Conservation (phyloP, 2,329 filamentous ascomycete species). For the Chaetomium sp. region DNA sequence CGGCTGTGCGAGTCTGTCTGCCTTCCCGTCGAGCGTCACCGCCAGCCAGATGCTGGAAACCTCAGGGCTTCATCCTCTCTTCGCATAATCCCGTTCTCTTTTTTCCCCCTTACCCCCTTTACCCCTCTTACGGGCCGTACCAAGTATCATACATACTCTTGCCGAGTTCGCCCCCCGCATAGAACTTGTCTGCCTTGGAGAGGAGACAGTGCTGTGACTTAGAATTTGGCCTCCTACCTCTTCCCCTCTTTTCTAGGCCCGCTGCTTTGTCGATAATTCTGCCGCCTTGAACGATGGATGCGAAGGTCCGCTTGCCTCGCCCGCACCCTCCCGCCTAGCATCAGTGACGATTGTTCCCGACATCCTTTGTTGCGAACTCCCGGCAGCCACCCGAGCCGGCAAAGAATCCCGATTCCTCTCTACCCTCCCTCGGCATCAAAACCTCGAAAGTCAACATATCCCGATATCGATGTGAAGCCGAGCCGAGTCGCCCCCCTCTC, state of each 20-base stretch:
- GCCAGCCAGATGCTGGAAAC: conserved; percentile 15
- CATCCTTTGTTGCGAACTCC: background rate
- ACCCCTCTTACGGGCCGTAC: no score
- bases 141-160: no score
- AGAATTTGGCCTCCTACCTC: background rate
- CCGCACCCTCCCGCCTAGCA: conserved; percentile 11
- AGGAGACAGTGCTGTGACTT: background rate
- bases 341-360: background rate
- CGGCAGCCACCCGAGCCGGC: no score
- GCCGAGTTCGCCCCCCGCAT: background rate
- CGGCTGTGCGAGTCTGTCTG: conserved; percentile 12
- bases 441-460: background rate
- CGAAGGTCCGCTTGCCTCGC: conserved; percentile 18
- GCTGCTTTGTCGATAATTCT: conserved; percentile 1
- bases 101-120: no score
- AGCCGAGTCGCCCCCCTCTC: conserved; percentile 2
- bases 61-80: background rate
- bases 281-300: conserved; percentile 22
- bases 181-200: conserved; percentile 17
- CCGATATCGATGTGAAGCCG: conserved; percentile 18
- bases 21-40: conserved; percentile 20
- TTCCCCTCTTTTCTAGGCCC: background rate
- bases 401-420: background rate
- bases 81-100: background rate
- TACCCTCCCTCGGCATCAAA: background rate